Conservation (phyloP, 192 early-diverging fungal genomes). For the Coemansia sp. region DNA sequence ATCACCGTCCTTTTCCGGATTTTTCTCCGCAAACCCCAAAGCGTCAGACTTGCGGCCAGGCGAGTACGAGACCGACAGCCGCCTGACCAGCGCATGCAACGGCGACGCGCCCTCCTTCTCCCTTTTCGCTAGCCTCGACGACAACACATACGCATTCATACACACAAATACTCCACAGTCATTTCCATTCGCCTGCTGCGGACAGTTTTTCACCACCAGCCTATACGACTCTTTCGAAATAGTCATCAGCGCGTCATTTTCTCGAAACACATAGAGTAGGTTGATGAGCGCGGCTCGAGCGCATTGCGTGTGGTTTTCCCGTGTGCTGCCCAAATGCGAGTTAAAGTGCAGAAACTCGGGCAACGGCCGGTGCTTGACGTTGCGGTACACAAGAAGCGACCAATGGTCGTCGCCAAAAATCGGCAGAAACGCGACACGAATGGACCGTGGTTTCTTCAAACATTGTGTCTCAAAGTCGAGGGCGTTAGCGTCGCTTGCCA, state of each 20-base stretch:
- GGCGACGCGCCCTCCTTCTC: slow-evolving; percentile 1
- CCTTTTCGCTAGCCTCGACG: slow-evolving; percentile 22
- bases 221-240: slow-evolving; percentile 50
- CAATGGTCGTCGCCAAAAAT: slow-evolving; percentile 54
- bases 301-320: slow-evolving; percentile 47
- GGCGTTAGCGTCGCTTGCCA: slow-evolving; percentile 41
- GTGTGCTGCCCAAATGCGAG: slow-evolving; percentile 45
- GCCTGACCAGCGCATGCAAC: slow-evolving; percentile 20
- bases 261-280: slow-evolving; percentile 42
- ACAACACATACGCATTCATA: slow-evolving; percentile 44
- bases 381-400: slow-evolving; percentile 47
- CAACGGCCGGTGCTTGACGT: slow-evolving; percentile 12
- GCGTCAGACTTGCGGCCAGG: slow-evolving; percentile 9
- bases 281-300: slow-evolving; percentile 49
- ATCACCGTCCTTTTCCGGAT: slow-evolving; percentile 6
- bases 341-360: slow-evolving; percentile 54
- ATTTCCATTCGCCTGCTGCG: slow-evolving; percentile 47
- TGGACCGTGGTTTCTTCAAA: slow-evolving; percentile 27
- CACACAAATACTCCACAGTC: slow-evolving; percentile 52
- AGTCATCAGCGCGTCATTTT: slow-evolving; percentile 38
- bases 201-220: slow-evolving; percentile 50
- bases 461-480: slow-evolving; percentile 40
- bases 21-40: slow-evolving; percentile 21
- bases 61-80: slow-evolving; percentile 15
- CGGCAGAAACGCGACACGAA: slow-evolving; percentile 44